These are phyloP conservation scores for Colletotrichum musae DNA, from an alignment of 2,329 filamentous ascomycete genomes.

Conservation along the genomic window DNA sequence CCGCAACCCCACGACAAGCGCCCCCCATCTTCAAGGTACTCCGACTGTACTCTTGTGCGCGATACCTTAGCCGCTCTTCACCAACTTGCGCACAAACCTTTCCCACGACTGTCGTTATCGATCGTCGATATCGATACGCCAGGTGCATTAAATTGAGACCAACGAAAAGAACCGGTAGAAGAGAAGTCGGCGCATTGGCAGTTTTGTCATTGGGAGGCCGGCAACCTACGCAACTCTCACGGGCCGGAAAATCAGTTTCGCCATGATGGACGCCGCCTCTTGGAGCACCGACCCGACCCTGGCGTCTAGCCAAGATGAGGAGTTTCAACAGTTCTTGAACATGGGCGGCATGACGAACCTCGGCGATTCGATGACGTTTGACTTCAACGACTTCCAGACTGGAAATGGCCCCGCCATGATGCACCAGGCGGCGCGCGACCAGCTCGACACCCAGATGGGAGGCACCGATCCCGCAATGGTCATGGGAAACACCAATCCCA, in stretches of 20 bases:
- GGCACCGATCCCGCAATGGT: slow-evolving; percentile 58
- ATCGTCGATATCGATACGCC: background rate
- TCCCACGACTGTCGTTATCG: slow-evolving; percentile 26
- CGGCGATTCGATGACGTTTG: slow-evolving; percentile 69
- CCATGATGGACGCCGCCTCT: slow-evolving; percentile 66
- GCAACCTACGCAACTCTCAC: slow-evolving; percentile 1
- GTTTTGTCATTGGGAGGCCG: background rate
- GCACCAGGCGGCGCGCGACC: slow-evolving; percentile 55
- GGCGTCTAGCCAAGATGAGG: slow-evolving; percentile 67
- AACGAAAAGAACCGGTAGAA: background rate
- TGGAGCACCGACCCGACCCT: slow-evolving; percentile 72
- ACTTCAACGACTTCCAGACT: slow-evolving; percentile 70
- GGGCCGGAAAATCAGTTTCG: slow-evolving; percentile 43
- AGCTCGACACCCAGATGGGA: slow-evolving; percentile 66
- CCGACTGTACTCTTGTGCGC: slow-evolving; percentile 14
- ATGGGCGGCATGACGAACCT: slow-evolving; percentile 70
- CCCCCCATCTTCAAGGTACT: slow-evolving; percentile 4
- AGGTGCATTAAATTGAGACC: background rate
- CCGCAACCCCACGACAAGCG: slow-evolving; percentile 29
- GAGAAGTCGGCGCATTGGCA: background rate
- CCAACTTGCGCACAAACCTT: background rate
- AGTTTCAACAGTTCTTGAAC: slow-evolving; percentile 76
- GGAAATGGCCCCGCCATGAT: slow-evolving; percentile 56
- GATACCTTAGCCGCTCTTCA: slow-evolving; percentile 5
- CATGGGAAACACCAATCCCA: slow-evolving; percentile 45